Conservation (phyloP, 1,139 yeast species). For the Geotrichum cucujoidarum region DNA sequence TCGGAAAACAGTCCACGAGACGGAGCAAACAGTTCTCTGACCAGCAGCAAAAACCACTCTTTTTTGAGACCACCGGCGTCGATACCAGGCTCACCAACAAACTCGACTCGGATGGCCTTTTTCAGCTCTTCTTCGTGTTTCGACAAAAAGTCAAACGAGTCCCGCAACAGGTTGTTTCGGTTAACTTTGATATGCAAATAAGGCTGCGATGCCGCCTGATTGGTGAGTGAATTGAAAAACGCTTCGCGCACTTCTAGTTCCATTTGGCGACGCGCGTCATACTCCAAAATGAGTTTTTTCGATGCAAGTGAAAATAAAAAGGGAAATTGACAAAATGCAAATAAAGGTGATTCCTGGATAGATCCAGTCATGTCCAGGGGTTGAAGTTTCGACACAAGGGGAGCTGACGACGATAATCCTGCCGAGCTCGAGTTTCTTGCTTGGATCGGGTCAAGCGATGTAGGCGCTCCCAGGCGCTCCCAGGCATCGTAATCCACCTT, state of each 20-base stretch:
- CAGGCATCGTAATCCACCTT: conserved; percentile 78
- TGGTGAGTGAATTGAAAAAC: conserved; percentile 67
- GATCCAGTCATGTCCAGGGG: conserved; percentile 2
- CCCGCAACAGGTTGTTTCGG: conserved; percentile 62
- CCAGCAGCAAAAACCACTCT: conserved; percentile 83
- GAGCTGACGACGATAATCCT: conserved; percentile 1
- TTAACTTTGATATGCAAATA: conserved; percentile 64
- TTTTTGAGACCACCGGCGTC: conserved; percentile 93
- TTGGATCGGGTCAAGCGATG: conserved; percentile 7
- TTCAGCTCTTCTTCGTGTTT: conserved; percentile 57
- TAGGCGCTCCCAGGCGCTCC: conserved; percentile 43
- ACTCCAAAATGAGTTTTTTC: conserved; percentile 72
- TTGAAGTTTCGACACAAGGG: neutral
- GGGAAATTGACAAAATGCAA: conserved; percentile 71
- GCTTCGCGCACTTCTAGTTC: conserved; percentile 88
- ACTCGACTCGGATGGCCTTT: conserved; percentile 72
- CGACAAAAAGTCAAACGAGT: conserved; percentile 66
- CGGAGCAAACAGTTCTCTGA: conserved; percentile 65
- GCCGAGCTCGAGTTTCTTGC: conserved; percentile 6
- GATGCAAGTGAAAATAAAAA: conserved; percentile 76
- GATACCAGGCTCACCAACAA: conserved; percentile 81
- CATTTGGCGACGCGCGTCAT: conserved; percentile 80
- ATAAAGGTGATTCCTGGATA: conserved; percentile 13
- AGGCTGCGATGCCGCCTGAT: conserved; percentile 57
- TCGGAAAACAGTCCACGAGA: conserved; percentile 43